A percentile compares a stretch with the other conserved stretches of the same genome.
phyloP scores from a whole-genome alignment of 441 rosid species.

The Metrosideros polymorpha region DNA sequence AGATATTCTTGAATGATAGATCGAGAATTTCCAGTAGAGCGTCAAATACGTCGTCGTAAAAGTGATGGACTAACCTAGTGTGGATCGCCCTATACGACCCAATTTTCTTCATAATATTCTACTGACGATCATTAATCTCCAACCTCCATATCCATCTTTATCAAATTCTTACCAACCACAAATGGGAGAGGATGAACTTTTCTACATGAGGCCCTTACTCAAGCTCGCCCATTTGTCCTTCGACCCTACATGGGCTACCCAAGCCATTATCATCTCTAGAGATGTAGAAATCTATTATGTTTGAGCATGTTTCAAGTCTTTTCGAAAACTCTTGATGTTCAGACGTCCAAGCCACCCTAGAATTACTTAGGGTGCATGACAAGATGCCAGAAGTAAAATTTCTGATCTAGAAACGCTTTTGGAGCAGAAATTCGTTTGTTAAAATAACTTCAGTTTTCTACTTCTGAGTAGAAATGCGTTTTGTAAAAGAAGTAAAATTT shows the following conservation, averaged over 20 bases:
- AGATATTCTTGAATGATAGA: background rate
- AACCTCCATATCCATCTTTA: background rate
- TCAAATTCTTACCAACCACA: background rate
- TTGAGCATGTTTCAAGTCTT: background rate
- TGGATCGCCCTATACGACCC: accelerated
- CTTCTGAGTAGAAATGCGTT: too few species aligned
- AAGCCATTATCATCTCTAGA: background rate
- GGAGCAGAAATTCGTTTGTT: too few species aligned
- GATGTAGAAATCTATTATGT: background rate
- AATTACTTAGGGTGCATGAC: too few species aligned
- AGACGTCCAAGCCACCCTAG: background rate
- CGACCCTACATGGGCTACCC: accelerated
- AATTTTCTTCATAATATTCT: background rate
- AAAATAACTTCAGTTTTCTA: too few species aligned
- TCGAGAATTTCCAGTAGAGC: background rate
- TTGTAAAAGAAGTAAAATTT: too few species aligned
- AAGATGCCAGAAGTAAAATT: too few species aligned
- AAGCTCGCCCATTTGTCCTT: background rate
- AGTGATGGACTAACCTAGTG: background rate
- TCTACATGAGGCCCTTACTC: background rate
- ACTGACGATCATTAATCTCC: background rate
- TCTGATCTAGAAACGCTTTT: too few species aligned
- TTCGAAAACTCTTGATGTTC: background rate
- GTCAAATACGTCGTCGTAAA: accelerated
- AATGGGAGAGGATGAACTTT: background rate